Conservation (phyloP, 1,139 yeast species). For the Kazachstania sp. region DNA sequence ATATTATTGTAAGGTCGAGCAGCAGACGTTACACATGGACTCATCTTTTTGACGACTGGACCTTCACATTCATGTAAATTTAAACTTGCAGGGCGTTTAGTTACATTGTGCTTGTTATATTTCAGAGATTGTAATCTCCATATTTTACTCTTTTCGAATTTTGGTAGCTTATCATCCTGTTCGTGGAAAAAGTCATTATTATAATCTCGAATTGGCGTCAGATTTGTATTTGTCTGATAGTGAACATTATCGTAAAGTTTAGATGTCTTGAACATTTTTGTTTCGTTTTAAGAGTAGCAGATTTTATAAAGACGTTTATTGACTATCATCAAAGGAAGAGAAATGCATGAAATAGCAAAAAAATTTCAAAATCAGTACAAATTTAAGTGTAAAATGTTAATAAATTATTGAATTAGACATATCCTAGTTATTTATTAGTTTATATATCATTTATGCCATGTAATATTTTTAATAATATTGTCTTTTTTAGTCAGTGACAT, state of each 20-base stretch:
- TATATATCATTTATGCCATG: too few species aligned
- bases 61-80: conserved; percentile 10
- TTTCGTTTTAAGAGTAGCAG: too few species aligned
- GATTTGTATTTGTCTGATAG: conserved; percentile 14
- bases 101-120: background rate
- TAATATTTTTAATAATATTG: too few species aligned
- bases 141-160: conserved; percentile 1
- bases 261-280: conserved; percentile 25
- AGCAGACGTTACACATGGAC: conserved; percentile 17
- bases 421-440: too few species aligned
- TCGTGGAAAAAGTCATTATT: conserved; percentile 24
- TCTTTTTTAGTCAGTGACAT: background rate
- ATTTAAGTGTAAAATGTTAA: too few species aligned
- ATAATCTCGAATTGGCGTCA: conserved; percentile 31
- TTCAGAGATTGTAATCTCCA: conserved; percentile 2
- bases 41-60: conserved; percentile 20
- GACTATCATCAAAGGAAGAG: too few species aligned
- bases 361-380: too few species aligned
- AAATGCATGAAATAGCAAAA: too few species aligned
- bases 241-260: conserved; percentile 19
- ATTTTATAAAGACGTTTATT: too few species aligned
- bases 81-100: conserved; percentile 15
- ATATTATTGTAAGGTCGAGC: conserved; percentile 9
- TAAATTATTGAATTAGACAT: too few species aligned
- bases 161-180: conserved; percentile 21